Evolutionary conservation across 2,329 filamentous ascomycete genomes (phyloP), one percentile per base, ranked within the genome.

Genomic region (Apiospora phragmitis): DNA sequence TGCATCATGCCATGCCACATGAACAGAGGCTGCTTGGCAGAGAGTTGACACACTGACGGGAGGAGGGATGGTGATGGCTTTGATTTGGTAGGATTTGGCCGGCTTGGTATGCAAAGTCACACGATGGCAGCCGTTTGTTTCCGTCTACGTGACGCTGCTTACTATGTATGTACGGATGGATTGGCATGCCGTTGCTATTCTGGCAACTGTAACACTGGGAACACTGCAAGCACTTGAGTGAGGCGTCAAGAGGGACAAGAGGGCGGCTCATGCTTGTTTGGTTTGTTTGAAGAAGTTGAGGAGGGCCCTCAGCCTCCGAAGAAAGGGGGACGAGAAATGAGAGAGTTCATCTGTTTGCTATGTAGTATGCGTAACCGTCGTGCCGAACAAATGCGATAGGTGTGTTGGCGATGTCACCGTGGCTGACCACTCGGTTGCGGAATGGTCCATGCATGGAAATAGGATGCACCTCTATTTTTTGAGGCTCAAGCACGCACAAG

Each of bases 381-480:
- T 38, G 55, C 55, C 55, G 32, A 62, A n/a, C 1, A 47, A 21
- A 62, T n/a, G 55, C 55, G 55, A 62, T 62, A 62, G 32, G 55
- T 12, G 12, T 62, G 21, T 62, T 62, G 32, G 32, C 55, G 55
- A 62, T 62, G 55, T 62, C 32, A 62, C 55, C 16, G 16, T 24
- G 32, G 55, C 55, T n/a, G 55, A 18, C 55, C 55, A 62, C 32
- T 62, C 55, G 55, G 55, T 62, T 38, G 32, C 55, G 21, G 38
- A 21, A 62, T n/a, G 55, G 55, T n/a, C 55, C 55, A 62, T 62
- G 55, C 55, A 62, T 62, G 29, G 55, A 62, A 62, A 24, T 62
- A n/a, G 32, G 29, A 62, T 62, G 55, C 55, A 62, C 32, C 55
- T 62, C 14, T 62, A 38, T 62, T 62, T 62, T 21, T 21, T 59